Percentiles rank a stretch among this genome's conserved stretches.
Conservation (phyloP, 2,329 filamentous ascomycete species). For the Cladosporium sp. region DNA sequence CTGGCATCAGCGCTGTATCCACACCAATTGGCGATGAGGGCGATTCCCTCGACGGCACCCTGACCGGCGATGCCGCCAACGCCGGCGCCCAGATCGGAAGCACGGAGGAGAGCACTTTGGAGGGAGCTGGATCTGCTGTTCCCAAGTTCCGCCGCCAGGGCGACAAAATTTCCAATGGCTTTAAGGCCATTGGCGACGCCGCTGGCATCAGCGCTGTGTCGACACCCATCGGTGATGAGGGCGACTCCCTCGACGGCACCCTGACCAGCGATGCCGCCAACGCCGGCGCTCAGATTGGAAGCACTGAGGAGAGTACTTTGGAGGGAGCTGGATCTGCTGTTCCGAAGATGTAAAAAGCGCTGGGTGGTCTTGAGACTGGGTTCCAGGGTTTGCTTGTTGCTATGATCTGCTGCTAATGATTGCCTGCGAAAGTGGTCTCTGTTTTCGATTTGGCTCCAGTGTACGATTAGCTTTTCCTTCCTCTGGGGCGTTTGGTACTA, state of each 20-base stretch:
- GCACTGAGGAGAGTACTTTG: constrained; percentile 10
- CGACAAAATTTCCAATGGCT: constrained; percentile 17
- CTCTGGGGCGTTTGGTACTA: background rate
- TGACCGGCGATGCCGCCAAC: constrained; percentile 13
- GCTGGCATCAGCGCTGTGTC: constrained; percentile 11
- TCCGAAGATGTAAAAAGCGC: constrained; percentile 1
- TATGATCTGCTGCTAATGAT: background rate
- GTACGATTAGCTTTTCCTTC: background rate
- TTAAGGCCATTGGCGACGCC: constrained; percentile 12
- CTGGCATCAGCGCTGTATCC: constrained; percentile 11
- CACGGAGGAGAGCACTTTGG: constrained; percentile 15
- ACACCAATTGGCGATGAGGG: constrained; percentile 6
- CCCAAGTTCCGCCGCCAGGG: constrained; percentile 14
- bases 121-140: constrained; percentile 12
- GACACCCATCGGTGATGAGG: background rate
- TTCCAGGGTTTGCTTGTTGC: background rate
- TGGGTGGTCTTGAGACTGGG: background rate
- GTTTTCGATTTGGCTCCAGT: background rate
- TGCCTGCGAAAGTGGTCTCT: background rate
- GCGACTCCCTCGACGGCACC: constrained; percentile 14
- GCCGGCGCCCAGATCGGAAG: constrained; percentile 13
- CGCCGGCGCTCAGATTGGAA: constrained; percentile 13
- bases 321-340: constrained; percentile 12
- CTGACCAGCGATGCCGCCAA: constrained; percentile 13
- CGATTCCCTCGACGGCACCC: constrained; percentile 13